Evolutionary conservation across 2,329 filamentous ascomycete species (phyloP).

Genomic region (Ilyonectria mors-panacis): DNA sequence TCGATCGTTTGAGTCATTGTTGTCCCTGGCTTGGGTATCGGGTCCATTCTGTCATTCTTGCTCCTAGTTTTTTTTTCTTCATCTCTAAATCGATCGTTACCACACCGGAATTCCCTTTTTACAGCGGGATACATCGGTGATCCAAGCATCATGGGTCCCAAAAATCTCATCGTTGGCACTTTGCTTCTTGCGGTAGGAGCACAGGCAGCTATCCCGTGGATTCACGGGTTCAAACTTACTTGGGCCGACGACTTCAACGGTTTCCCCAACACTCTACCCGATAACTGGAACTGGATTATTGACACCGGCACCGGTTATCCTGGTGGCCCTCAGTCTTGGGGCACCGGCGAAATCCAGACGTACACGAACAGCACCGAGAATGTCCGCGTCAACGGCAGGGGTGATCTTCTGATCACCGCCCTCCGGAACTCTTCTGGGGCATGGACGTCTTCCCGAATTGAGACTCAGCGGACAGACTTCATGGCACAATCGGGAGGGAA

Average conservation of each 20-base stretch:
- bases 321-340: background rate
- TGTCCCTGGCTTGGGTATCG: background rate
- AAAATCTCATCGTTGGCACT: background rate
- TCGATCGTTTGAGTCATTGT: background rate
- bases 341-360: background rate
- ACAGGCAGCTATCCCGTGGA: background rate
- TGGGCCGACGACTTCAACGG: constrained; percentile 1
- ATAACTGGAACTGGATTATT: background rate
- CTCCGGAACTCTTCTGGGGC: background rate
- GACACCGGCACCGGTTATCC: constrained; percentile 5
- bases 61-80: background rate
- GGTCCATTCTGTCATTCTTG: background rate
- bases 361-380: background rate
- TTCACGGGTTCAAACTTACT: background rate
- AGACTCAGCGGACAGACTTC: background rate
- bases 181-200: background rate
- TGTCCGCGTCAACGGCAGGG: background rate
- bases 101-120: background rate
- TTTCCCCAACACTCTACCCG: background rate
- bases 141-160: background rate
- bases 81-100: background rate
- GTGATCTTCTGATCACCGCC: background rate
- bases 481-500: background rate
- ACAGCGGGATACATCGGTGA: background rate
- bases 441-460: background rate